Evolutionary conservation across 2,329 filamentous ascomycete genomes (phyloP), one percentile per base, ranked within the genome.

Genomic region (Fusarium sp.): DNA sequence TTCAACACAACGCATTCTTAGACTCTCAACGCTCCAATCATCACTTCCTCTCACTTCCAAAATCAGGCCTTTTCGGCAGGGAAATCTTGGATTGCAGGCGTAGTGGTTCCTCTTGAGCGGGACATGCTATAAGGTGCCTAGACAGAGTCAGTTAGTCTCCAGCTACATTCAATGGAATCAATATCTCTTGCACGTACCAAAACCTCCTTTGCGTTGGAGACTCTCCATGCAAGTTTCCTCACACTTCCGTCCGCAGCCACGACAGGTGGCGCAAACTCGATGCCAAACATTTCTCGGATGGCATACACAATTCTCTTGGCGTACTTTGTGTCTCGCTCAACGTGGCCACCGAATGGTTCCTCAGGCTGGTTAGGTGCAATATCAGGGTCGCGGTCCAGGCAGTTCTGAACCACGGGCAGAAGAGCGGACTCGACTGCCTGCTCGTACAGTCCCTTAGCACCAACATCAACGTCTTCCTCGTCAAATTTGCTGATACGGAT

Each of bases 191-290:
- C 38, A 88, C 93, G 86, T 86, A 97, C 95, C 84, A 98, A 83
- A 74, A 98, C 97, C 84, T 95, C 94, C 87, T 98, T 98, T 38
- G 97, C 97, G 81, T 97, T 97, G 82, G 93, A 97, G 73, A 99
- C 94, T 79, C 97, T 90, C 95, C 96, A 98, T 7, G 95, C 95
- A 72, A 99, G 86, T 80, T 97, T 98, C 79, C 89, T 91, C 69
- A 98, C 94, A 76, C 92, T 97, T 7, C 97, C 95, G 84, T 99
- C 97, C 0, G 95, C 95, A 62, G 94, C 91, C 35, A 99, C 97
- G 1, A 98, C 96, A 52, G 95, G 94, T 0, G 95, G 93, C 2
- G 97, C 94, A 80, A 99, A 95, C 82, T 99, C 97, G 69, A 99
- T 94, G 61, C 95, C 97, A 81, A 99, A 97, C 95, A 98, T 98